These are phyloP conservation scores for Allodekkera sacchari DNA, from an alignment of 805 yeast genomes.

Conservation along the genomic window DNA sequence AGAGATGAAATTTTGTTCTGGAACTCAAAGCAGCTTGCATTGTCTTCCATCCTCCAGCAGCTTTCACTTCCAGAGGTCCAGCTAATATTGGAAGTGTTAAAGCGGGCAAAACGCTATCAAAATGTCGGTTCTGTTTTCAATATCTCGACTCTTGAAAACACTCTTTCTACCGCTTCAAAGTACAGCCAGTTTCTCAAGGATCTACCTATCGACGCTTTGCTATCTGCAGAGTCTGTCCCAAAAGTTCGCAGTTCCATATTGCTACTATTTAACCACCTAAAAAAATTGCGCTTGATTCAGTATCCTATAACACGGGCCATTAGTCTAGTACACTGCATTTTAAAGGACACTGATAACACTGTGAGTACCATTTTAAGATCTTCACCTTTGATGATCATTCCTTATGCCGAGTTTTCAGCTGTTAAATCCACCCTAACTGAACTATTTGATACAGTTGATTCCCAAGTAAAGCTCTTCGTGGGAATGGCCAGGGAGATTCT, in stretches of 20 bases:
- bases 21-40: constrained; percentile 59
- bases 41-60: constrained; percentile 50
- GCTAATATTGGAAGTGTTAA: constrained; percentile 51
- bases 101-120: constrained; percentile 69
- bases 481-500: constrained; percentile 65
- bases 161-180: constrained; percentile 40
- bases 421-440: constrained; percentile 22
- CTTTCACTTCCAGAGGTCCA: constrained; percentile 44
- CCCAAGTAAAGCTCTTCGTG: constrained; percentile 52
- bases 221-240: constrained; percentile 35
- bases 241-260: constrained; percentile 38
- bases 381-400: constrained; percentile 35
- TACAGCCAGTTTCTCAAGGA: constrained; percentile 61
- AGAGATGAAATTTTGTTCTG: constrained; percentile 71
- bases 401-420: constrained; percentile 30
- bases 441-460: constrained; percentile 48
- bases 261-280: constrained; percentile 51
- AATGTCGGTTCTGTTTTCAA: constrained; percentile 65
- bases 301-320: constrained; percentile 64
- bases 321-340: constrained; percentile 54
- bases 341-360: constrained; percentile 45
- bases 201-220: constrained; percentile 56
- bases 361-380: constrained; percentile 31
- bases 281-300: constrained; percentile 46
- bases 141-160: constrained; percentile 59